Evolutionary conservation across 2,329 filamentous ascomycete species (phyloP).

Genomic region (Apiospora koreana): DNA sequence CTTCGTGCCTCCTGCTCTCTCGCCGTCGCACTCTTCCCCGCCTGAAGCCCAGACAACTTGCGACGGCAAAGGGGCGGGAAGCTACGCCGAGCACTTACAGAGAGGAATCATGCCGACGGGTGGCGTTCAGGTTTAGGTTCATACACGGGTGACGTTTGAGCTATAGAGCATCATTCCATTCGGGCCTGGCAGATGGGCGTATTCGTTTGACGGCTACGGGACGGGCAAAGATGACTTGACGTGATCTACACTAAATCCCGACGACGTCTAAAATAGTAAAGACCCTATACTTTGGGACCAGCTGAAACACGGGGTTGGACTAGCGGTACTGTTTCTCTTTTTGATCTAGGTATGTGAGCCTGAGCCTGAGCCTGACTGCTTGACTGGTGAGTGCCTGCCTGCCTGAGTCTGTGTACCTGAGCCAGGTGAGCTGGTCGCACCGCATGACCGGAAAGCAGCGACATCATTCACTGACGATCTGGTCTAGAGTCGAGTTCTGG

Average conservation of each 20-base stretch:
- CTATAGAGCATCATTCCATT: background rate
- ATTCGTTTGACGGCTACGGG: background rate
- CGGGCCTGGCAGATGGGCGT: background rate
- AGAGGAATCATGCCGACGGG: background rate
- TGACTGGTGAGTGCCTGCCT: too few relatives aligned
- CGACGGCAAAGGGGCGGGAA: background rate
- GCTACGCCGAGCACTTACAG: background rate
- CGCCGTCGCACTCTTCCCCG: background rate
- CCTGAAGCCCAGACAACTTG: background rate
- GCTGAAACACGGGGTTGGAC: conserved; percentile 1
- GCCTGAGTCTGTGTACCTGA: too few relatives aligned
- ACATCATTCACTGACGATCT: too few relatives aligned
- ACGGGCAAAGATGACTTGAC: background rate
- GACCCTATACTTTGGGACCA: background rate
- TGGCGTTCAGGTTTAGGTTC: background rate
- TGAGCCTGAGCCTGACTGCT: background rate
- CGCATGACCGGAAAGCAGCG: background rate
- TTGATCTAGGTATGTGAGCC: background rate
- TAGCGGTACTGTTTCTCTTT: background rate
- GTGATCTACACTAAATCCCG: background rate
- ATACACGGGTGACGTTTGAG: background rate
- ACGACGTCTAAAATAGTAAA: background rate
- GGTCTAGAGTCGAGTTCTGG: background rate
- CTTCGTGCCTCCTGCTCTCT: background rate
- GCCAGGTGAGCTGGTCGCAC: too few relatives aligned